Evolutionary conservation across 2,329 filamentous ascomycete species (phyloP).

Genomic region (Biscogniauxia sp.): DNA sequence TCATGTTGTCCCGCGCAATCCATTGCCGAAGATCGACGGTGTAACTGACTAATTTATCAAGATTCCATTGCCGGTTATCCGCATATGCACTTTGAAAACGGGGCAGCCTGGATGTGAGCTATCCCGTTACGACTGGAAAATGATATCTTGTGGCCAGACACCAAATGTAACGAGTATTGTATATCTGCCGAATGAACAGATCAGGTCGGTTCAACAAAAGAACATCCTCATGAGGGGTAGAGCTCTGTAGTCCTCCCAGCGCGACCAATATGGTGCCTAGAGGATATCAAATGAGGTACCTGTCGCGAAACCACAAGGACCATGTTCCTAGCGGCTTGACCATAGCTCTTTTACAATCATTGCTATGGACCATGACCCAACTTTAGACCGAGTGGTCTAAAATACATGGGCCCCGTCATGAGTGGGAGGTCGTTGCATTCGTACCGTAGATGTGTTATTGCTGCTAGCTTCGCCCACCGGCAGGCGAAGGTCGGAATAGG

Average conservation of each 20-base stretch:
- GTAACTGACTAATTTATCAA: background rate
- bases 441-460: slow-evolving; percentile 21
- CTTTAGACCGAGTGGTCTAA: background rate
- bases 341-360: background rate
- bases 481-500: slow-evolving; percentile 38
- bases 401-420: slow-evolving; percentile 20
- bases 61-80: background rate
- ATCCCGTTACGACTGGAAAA: background rate
- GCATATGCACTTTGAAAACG: background rate
- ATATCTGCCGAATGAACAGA: background rate
- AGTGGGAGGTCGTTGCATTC: slow-evolving; percentile 31
- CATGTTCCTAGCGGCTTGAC: background rate
- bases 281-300: background rate
- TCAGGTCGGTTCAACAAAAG: background rate
- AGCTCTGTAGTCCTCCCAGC: background rate
- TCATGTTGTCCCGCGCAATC: background rate
- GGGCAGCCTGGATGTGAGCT: background rate
- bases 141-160: background rate
- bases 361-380: background rate
- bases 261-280: background rate
- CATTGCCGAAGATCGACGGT: background rate
- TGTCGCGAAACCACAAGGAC: background rate
- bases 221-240: background rate
- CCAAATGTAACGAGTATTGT: background rate
- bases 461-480: slow-evolving; percentile 34